phyloP scores from a whole-genome alignment of 306 rosid genomes.

The Sphenostylis stenocarpa region DNA sequence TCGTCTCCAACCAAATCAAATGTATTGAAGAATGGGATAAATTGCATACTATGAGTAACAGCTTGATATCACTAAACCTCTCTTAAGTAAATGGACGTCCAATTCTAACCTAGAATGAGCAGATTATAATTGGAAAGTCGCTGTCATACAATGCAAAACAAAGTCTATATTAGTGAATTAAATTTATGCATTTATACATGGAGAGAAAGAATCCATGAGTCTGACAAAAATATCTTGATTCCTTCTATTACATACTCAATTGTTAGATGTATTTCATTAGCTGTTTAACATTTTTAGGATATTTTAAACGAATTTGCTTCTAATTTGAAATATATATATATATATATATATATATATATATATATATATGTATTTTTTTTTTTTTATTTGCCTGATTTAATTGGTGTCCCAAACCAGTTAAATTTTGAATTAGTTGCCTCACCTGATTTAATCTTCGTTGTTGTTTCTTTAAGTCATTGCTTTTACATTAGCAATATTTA shows the following conservation, averaged over 20 bases:
- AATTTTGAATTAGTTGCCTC: background rate
- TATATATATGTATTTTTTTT: too few relatives aligned
- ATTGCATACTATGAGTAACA: too few relatives aligned
- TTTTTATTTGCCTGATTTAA: background rate
- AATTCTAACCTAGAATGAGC: background rate
- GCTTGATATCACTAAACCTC: background rate
- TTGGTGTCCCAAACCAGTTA: background rate
- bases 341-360: too few relatives aligned
- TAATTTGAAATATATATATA: background rate
- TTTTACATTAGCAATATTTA: background rate
- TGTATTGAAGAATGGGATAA: background rate
- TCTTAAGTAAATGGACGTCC: background rate
- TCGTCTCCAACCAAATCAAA: background rate
- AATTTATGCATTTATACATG: background rate
- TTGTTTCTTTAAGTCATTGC: background rate
- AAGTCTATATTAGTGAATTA: background rate
- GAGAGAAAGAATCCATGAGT: background rate
- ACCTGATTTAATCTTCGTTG: background rate
- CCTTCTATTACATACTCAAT: background rate
- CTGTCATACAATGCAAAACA: background rate
- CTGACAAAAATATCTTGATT: background rate
- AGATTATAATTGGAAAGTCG: background rate
- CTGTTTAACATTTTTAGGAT: background rate
- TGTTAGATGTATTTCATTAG: constrained; percentile 1
- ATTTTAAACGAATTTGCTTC: background rate